Base-by-base conservation (phyloP, 2,329 filamentous ascomycete species). In the Verticillium klebahnii region DNA sequence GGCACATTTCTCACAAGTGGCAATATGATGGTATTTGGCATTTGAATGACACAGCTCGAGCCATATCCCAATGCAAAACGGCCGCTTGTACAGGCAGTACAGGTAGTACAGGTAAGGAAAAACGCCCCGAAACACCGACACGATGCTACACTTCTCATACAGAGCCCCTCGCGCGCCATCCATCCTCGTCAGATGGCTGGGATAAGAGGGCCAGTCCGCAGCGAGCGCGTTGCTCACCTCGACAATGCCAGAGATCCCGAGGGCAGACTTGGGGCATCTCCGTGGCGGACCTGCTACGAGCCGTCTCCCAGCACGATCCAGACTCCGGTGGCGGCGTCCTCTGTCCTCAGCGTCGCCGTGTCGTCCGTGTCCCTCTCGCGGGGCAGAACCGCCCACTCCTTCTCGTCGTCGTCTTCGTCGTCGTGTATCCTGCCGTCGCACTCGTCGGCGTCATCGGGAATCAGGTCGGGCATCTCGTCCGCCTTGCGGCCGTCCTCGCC, bases 251-350 rank as follows among this genome's bases (percentile, higher is more conserved):
- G 63, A 70, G 69, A 70, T 68, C 69, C 71, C 67, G 67, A 59
- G 60, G 63, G 66, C 67, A 17, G 23, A 23, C n/a, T 29, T 66
- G 68, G 69, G 72, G 69, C 69, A 69, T 69, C 65, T 65, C 63
- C 60, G 63, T 58, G 67, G 71, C 73, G 75, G 75, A 78, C 75
- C 70, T 80, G 76, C 71, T 80, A 76, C 75, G 73, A 78, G 77
- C 74, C 78, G 73, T 79, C 77, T 69, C 74, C 75, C 67, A 80
- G 70, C 70, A 80, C 71, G 39, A 79, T 72, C 78, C 78, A 80
- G 64, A 73, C 68, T 52, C 74, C 76, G 29, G 71, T 68, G 59
- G 68, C 62, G 59, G 68, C 67, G 17, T 64, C 69, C 67, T 65
- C 67, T 61, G 56, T 73, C 71, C 29, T 29, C 29, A 29, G 29